Percentiles rank a stretch among this genome's conserved stretches.
Conservation (phyloP, 768 basidiomycete genomes). For the Pleurotus giganteus region DNA sequence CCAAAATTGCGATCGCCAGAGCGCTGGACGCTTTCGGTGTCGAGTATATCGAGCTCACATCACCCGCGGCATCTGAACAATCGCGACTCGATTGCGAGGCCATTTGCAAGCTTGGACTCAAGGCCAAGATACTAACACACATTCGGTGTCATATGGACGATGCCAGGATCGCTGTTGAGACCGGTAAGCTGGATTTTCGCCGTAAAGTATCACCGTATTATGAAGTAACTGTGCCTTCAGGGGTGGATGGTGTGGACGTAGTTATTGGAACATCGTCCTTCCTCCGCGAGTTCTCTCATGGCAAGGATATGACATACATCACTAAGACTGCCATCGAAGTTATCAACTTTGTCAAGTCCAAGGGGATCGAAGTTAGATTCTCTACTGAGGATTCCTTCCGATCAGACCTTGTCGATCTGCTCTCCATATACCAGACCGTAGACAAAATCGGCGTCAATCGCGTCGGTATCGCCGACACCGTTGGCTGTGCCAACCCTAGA, state of each 20-base stretch:
- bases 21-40: constrained; percentile 98
- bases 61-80: constrained; percentile 96
- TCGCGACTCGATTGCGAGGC: constrained; percentile 92
- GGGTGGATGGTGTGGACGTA: constrained; percentile 98
- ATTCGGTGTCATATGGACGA: constrained; percentile 99
- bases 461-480: constrained; percentile 98
- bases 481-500: constrained; percentile 97
- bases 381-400: constrained; percentile 99
- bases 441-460: constrained; percentile 99
- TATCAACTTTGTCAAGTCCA: constrained; percentile 99
- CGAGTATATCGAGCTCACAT: constrained; percentile 99
- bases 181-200: constrained; percentile 53
- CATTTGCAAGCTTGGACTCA: constrained; percentile 98
- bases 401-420: constrained; percentile 96
- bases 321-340: constrained; percentile 99
- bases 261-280: constrained; percentile 99
- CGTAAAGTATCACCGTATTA: constrained; percentile 3
- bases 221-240: constrained; percentile 34
- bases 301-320: constrained; percentile 99
- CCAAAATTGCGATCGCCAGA: constrained; percentile 98
- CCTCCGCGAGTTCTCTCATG: constrained; percentile 99
- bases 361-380: constrained; percentile 99
- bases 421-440: constrained; percentile 98
- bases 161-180: constrained; percentile 96
- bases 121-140: constrained; percentile 96